Conservation (phyloP, 2,329 filamentous ascomycete genomes). For the Epichloe sp. region DNA sequence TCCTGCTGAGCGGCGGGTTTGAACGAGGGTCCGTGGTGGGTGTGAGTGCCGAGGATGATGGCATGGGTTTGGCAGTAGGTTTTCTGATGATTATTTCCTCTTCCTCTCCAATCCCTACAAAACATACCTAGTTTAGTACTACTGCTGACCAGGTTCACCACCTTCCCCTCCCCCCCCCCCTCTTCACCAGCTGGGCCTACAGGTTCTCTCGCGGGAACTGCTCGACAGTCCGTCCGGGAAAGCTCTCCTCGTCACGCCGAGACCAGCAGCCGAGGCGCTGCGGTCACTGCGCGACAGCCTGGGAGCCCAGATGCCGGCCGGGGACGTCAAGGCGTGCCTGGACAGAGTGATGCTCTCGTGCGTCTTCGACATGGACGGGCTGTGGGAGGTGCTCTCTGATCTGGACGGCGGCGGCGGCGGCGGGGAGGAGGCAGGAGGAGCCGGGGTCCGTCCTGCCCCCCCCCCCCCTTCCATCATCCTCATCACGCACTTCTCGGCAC, state of each 20-base stretch:
- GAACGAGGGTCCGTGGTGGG: slow-evolving; percentile 40
- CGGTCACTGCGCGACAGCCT: slow-evolving; percentile 28
- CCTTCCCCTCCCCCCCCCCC: too few relatives aligned
- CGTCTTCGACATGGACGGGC: slow-evolving; percentile 45
- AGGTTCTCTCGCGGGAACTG: slow-evolving; percentile 31
- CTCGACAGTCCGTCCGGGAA: slow-evolving; percentile 13
- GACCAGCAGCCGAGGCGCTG: slow-evolving; percentile 27
- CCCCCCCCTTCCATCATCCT: slow-evolving; percentile 27
- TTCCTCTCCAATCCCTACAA: too few relatives aligned
- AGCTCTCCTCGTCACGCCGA: slow-evolving; percentile 36
- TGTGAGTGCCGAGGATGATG: slow-evolving; percentile 38
- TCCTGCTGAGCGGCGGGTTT: slow-evolving; percentile 35
- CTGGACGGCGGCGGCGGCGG: slow-evolving; percentile 18
- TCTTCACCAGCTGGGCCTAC: slow-evolving; percentile 29
- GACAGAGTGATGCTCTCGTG: slow-evolving; percentile 39
- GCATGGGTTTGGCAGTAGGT: slow-evolving; percentile 33
- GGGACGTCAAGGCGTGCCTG: slow-evolving; percentile 24
- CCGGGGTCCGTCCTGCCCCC: too few relatives aligned
- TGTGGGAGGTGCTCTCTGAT: slow-evolving; percentile 44
- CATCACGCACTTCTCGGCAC: slow-evolving; percentile 38
- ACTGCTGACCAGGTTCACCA: too few relatives aligned
- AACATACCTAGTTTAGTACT: too few relatives aligned
- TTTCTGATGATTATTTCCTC: not conserved
- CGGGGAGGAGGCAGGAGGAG: accelerated
- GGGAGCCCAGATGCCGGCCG: slow-evolving; percentile 19